Evolutionary conservation across 2,329 filamentous ascomycete genomes (phyloP).

Genomic region (Simplicillium aogashimaense): DNA sequence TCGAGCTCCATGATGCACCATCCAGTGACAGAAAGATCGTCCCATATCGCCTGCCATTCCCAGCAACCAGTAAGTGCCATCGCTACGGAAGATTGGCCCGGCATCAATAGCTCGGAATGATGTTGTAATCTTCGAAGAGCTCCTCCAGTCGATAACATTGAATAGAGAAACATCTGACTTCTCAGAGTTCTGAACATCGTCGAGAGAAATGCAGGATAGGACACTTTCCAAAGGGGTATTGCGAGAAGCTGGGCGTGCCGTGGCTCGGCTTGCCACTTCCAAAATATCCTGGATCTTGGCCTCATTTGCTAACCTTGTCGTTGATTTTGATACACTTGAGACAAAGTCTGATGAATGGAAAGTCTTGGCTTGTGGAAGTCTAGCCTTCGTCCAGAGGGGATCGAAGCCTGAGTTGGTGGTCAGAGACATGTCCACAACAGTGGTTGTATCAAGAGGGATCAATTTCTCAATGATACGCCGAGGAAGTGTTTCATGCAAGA

Average conservation of each 20-base stretch:
- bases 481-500: neutral
- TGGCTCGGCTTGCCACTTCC: no score
- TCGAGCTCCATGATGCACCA: conserved; percentile 1
- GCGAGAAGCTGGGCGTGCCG: no score
- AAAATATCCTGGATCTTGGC: no score
- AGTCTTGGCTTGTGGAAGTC: neutral
- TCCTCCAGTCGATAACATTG: neutral
- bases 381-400: neutral
- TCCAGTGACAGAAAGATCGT: neutral
- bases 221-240: no score
- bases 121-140: neutral
- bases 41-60: conserved; percentile 1
- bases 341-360: neutral
- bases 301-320: no score
- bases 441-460: neutral
- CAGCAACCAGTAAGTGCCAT: neutral
- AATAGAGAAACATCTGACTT: neutral
- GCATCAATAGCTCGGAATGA: neutral
- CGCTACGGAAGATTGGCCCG: neutral
- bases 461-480: neutral
- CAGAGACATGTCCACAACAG: neutral
- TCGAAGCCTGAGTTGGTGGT: neutral
- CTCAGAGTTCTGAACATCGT: no score
- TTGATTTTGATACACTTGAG: no score
- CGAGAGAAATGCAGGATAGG: no score